Base-by-base conservation (phyloP, 2,329 filamentous ascomycete species). In the Fusarium sp. region DNA sequence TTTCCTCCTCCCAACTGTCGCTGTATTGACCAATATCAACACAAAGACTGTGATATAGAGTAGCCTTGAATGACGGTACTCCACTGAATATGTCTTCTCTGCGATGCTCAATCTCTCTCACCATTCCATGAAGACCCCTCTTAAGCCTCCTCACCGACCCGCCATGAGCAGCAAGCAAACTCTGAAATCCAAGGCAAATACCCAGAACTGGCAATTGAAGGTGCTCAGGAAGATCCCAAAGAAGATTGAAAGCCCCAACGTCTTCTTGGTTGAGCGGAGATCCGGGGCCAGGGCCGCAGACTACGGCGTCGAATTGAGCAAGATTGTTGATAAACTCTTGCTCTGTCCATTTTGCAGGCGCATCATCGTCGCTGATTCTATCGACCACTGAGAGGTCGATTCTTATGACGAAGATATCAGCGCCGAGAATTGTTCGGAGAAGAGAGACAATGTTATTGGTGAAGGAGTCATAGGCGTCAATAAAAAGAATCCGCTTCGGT, bases 401-500 rank as follows among this genome's bases (percentile, higher is more conserved):
- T 61, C 78, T 78, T 58, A 81, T 70, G 42, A 82, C 78, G 44
- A 80, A 88, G 37, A 97, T 91, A 18, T 90, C 85, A 23, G 88
- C 92, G 64, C 86, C 83, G 12, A 97, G 86, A 6, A 89, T 86
- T 7, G 91, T 89, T 74, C 92, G 88, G 49, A 98, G 86, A 37
- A 97, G 88, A 9, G 93, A 91, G 57, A 97, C 90, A 76, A 98
- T 96, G 83, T 98, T 98, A 83, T 97, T 95, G 60, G 94, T 93
- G 82, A 98, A 99, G 44, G 95, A 98, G 83, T 99, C 96, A 82
- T 97, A 97, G 69, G 95, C 95, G 80, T 98, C 96, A 73, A 99
- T 86, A 82, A 97, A 97, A 70, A 98, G 89, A 69, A 98, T 92
- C 66, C 84, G 84, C 60, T 69, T 78, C 59, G 65, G 65, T 38